Evolutionary conservation across 768 basidiomycete genomes (phyloP).

Genomic region (Boletus rubropictus): DNA sequence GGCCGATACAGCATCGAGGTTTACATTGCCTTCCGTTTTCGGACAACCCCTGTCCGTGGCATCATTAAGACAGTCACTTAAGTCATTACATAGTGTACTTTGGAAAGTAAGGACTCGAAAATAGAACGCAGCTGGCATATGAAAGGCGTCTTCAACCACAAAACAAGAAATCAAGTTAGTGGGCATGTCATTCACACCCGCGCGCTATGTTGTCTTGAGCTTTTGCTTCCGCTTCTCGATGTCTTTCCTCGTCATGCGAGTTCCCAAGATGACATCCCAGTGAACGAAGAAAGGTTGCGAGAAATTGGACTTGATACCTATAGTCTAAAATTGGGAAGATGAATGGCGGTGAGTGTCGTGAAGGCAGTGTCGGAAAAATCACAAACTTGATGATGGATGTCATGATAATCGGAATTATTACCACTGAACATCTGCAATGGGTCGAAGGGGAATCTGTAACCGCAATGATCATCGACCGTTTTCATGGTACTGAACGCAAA

Average conservation of each 20-base stretch:
- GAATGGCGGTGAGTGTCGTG: neutral
- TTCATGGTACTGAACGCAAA: conserved; percentile 83
- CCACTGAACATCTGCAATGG: conserved; percentile 78
- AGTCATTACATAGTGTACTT: conserved; percentile 17
- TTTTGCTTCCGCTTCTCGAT: conserved; percentile 48
- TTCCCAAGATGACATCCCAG: conserved; percentile 84
- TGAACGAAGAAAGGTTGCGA: conserved; percentile 94
- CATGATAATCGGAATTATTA: conserved; percentile 96
- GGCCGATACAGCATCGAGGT: neutral
- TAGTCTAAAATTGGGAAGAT: conserved; percentile 18
- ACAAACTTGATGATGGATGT: conserved; percentile 91
- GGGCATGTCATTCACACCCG: neutral
- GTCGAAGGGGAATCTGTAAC: conserved; percentile 86
- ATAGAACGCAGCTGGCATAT: neutral
- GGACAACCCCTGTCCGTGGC: conserved; percentile 3
- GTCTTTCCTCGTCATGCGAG: conserved; percentile 71
- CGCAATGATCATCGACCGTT: conserved; percentile 95
- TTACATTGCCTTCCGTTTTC: neutral
- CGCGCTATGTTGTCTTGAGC: conserved; percentile 18
- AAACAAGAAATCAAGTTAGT: neutral
- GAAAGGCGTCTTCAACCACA: neutral
- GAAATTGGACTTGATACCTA: conserved; percentile 95
- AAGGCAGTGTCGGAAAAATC: neutral
- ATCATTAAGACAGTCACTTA: conserved; percentile 14
- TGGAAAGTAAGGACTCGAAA: conserved; percentile 1